Conservation (phyloP, 192 early-diverging fungal genomes). For the Entomortierella lignicola region DNA sequence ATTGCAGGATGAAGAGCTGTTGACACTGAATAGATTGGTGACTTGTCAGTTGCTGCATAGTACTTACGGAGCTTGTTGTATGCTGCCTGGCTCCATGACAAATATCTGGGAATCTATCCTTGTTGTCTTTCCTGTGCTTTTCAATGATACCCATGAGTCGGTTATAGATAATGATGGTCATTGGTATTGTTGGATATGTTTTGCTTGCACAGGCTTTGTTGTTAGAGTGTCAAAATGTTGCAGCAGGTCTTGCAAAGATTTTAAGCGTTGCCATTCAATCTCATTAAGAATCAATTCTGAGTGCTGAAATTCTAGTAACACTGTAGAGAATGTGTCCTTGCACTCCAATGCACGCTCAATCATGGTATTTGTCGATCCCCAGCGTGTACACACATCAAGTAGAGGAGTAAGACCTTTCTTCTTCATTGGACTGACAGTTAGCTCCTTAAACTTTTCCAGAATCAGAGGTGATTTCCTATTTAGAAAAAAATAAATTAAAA, state of each 20-base stretch:
- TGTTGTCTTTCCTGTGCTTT: background rate
- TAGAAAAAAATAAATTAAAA: background rate
- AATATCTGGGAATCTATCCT: background rate
- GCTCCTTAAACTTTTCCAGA: constrained; percentile 15
- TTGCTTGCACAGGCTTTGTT: constrained; percentile 5
- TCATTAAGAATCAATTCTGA: background rate
- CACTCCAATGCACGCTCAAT: constrained; percentile 8
- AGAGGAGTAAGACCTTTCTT: constrained; percentile 7
- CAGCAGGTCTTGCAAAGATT: constrained; percentile 4
- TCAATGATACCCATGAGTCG: constrained; percentile 7
- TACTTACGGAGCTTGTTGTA: constrained; percentile 10
- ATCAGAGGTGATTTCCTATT: constrained; percentile 6
- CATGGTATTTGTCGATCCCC: constrained; percentile 7
- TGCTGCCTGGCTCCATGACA: constrained; percentile 3
- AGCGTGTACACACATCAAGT: constrained; percentile 12
- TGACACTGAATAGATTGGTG: constrained; percentile 17
- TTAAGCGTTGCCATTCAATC: constrained; percentile 7
- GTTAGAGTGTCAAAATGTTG: constrained; percentile 9
- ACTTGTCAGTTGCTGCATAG: constrained; percentile 11
- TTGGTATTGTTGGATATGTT: background rate
- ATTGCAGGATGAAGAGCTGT: constrained; percentile 19
- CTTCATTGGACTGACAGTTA: background rate
- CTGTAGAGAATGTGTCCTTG: background rate
- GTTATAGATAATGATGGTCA: constrained; percentile 7
- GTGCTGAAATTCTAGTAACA: constrained; percentile 1